Conservation (phyloP, 2,329 filamentous ascomycete genomes). For the Aspergillus candidus region DNA sequence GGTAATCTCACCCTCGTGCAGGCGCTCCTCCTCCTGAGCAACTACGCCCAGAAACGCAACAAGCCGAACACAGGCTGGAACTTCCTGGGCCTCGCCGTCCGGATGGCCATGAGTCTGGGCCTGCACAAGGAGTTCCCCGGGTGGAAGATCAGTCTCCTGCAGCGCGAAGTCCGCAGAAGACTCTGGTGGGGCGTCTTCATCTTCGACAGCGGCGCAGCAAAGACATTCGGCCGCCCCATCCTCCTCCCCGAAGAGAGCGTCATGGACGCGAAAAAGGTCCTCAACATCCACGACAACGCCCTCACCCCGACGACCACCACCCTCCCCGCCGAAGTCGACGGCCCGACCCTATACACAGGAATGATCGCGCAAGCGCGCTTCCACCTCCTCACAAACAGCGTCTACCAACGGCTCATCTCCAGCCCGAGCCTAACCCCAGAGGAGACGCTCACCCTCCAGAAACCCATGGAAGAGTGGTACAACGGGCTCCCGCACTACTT, state of each 20-base stretch:
- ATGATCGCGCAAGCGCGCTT: slow-evolving; percentile 39
- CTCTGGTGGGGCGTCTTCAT: slow-evolving; percentile 42
- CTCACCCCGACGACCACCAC: slow-evolving; percentile 33
- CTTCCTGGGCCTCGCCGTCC: slow-evolving; percentile 44
- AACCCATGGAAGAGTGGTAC: slow-evolving; percentile 40
- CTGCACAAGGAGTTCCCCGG: slow-evolving; percentile 47
- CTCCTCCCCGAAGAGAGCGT: slow-evolving; percentile 40
- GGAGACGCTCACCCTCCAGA: slow-evolving; percentile 37
- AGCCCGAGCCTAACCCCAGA: slow-evolving; percentile 36
- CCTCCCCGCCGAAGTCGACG: slow-evolving; percentile 32
- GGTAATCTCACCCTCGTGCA: slow-evolving; percentile 47
- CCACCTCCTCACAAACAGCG: slow-evolving; percentile 39
- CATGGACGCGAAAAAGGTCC: slow-evolving; percentile 40
- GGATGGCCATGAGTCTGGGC: slow-evolving; percentile 47
- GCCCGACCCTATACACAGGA: slow-evolving; percentile 40
- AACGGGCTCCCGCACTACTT: slow-evolving; percentile 37
- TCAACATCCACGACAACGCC: slow-evolving; percentile 41
- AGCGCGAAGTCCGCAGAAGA: slow-evolving; percentile 37
- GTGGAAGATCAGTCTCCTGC: slow-evolving; percentile 41
- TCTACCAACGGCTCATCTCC: slow-evolving; percentile 42
- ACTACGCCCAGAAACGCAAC: slow-evolving; percentile 47
- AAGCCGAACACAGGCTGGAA: slow-evolving; percentile 49
- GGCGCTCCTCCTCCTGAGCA: slow-evolving; percentile 42
- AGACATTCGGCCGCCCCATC: slow-evolving; percentile 47
- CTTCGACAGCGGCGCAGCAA: slow-evolving; percentile 46